Percentiles rank a stretch among this genome's conserved stretches.
Evolutionary conservation across 257 asterid species (phyloP).

Genomic region (Solanum stenotomum): DNA sequence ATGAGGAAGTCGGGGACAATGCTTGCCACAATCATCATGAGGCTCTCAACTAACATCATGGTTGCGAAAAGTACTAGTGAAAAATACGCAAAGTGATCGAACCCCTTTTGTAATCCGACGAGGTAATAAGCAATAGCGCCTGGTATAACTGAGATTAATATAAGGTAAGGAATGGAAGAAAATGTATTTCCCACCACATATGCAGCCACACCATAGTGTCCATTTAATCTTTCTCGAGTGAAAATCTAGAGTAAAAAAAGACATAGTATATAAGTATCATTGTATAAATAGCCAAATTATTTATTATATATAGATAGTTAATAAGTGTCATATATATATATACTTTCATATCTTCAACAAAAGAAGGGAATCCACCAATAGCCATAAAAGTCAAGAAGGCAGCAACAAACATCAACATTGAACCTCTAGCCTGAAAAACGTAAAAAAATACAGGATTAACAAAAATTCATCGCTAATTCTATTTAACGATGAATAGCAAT

Average conservation of each 20-base stretch:
- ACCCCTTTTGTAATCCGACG: conserved; percentile 35
- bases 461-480: not conserved
- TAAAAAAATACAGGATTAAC: not conserved
- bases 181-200: conserved; percentile 49
- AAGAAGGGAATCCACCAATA: conserved; percentile 70
- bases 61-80: conserved; percentile 24
- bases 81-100: conserved; percentile 37
- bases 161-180: conserved; percentile 46
- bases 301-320: not conserved
- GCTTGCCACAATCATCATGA: conserved; percentile 53
- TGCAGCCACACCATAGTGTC: conserved; percentile 40
- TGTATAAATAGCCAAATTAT: not conserved
- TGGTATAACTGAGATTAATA: conserved; percentile 30
- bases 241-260: conserved; percentile 19
- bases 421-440: conserved; percentile 38
- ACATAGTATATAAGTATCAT: not conserved
- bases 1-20: conserved; percentile 42
- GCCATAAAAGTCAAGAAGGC: conserved; percentile 60
- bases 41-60: conserved; percentile 53
- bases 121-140: conserved; percentile 50
- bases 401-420: conserved; percentile 33
- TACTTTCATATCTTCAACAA: conserved; percentile 64
- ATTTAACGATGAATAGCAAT: not conserved
- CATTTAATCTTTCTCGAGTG: conserved; percentile 47
- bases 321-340: not conserved